Evolutionary conservation across 164 flowering plant genomes (phyloP), one percentile per base, ranked within the genome.

Genomic region (Nelumbo lutea): DNA sequence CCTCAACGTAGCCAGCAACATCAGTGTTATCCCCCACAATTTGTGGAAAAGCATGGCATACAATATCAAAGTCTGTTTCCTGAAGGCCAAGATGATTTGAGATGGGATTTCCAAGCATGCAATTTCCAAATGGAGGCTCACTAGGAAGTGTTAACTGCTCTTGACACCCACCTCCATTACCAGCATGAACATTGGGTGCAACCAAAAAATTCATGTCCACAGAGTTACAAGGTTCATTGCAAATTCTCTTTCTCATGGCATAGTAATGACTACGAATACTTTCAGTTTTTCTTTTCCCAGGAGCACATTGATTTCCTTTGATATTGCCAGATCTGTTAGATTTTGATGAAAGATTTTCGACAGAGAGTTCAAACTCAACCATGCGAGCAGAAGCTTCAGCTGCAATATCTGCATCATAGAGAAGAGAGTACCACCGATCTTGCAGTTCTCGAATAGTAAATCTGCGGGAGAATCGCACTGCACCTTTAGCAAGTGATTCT

Each of bases 401-500:
- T 67, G 97, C 84, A 76, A 86, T 68, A 67, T 74, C 76, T 2
- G 93, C 87, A 71, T 95, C 89, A 84, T 88, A 95, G 42, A 92
- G 94, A 65, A 92, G 87, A 58, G 93, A 81, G 68, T 73, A 74
- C 99, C 99, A 95, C 59, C 94, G 88, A 60, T 90, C 88, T 77
- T 83, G 85, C 69, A 95, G 68, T 72, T 95, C 94, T 72, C 75
- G 70, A 70, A 90, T 65, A 13, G 88, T 82, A 78, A 76, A 92
- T 72, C 80, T 82, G 9, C 83, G 82, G 63, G 98, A 90, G 85
- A 95, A 95, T 51, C 72, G 83, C 44, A 90, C 96, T 10, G 93
- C 97, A 48, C 99, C 97, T 83, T 89, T 95, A 42, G 96, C 97
- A 76, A 95, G 96, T 63, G 96, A 83, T 75, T 95, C 99, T 78